Base-by-base conservation (phyloP, 768 basidiomycete species). In the Auricularia sp. region DNA sequence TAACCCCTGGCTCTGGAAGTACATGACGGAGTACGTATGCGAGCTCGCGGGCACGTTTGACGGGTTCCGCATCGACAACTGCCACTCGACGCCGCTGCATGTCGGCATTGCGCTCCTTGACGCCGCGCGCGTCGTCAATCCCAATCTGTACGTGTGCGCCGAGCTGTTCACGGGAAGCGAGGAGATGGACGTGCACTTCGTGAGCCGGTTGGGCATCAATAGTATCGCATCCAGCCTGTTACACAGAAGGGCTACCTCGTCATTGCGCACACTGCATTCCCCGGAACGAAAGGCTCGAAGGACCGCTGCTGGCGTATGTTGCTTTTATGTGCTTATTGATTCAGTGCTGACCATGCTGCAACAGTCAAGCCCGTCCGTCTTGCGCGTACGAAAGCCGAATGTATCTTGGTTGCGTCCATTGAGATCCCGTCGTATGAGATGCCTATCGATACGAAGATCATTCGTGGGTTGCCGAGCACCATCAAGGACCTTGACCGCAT, bases 21-120 rank as follows among this genome's bases (percentile, higher is more conserved):
- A 93, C 75, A 98, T 98, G 86, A 87, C 81, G 11, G 77, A 79
- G 62, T 98, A 99, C 69, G 91, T 94, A 64, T 81, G 80, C 61
- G 80, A 81, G 8, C 87, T 98, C 34, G 97, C 96, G 0, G 77
- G 76, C 44, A 82, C 83, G 7, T 99, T 98, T 72, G 90, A 98
- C 66, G 97, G 97, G 10, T 99, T 99, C 83, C 85, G 97, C 35
- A 88, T 99, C 70, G 97, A 99, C 76, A 99, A 99, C 72, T 97
- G 93, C 67, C 96, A 99, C 76, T 98, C 96, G 3, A 99, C 97
- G 0, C 97, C 97, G 14, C 76, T 98, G 39, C 86, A 92, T 68
- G 93, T 98, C n/a, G 97, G 97, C n/a, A 87, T 88, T 18, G 79
- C 81, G 56, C 87, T 99, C 79, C 86, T 99, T 42, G 97, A 99